Evolutionary conservation across 2,329 filamentous ascomycete species (phyloP), one percentile per base, ranked within the genome.

Genomic region (Diaporthe longicolla): DNA sequence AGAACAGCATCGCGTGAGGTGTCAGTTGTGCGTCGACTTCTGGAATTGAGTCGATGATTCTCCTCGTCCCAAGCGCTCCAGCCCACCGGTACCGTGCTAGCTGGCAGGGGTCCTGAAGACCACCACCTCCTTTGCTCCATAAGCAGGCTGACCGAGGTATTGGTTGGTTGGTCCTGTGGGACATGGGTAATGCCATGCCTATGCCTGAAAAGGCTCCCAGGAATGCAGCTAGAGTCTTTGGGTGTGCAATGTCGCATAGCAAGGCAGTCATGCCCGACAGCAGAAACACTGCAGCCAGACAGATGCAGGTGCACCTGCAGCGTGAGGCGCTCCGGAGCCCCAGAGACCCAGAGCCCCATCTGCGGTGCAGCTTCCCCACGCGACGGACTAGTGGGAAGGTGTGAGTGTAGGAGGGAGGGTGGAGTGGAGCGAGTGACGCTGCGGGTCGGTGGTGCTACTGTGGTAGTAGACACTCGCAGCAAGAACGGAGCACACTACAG

Each of bases 291-390:
- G 45, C 63, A 66, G 45, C 21, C 24, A 37, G 63, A 54, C 32
- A 54, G 48, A 54, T 26, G 63, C 48, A 63, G 59, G 40, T 63
- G 24, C 24, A 63, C 24, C 58, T 61, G 58, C 37, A 61, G 58
- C 58, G 35, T 17, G 11, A 59, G 21, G 6, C 10, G 57, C 35
- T 19, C 55, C 55, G 24, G 35, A 59, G 54, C 54, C 19, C 29
- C 63, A 52, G 45, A 66, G 45, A 50, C 48, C 63, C 63, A 68
- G 63, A 54, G 63, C 63, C 37, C 63, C 63, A 54, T 68, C 45
- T 26, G 63, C 45, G 32, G 45, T 54, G 63, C 63, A 68, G 63
- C 63, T 68, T 68, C 63, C 63, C 63, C 63, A 68, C 63, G 63
- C 63, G 63, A 54, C 63, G 17, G 48, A 21, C 63, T 40, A 26